phyloP scores from a whole-genome alignment of 2,329 filamentous ascomycete genomes.

The Sordariomycetes sp. region DNA sequence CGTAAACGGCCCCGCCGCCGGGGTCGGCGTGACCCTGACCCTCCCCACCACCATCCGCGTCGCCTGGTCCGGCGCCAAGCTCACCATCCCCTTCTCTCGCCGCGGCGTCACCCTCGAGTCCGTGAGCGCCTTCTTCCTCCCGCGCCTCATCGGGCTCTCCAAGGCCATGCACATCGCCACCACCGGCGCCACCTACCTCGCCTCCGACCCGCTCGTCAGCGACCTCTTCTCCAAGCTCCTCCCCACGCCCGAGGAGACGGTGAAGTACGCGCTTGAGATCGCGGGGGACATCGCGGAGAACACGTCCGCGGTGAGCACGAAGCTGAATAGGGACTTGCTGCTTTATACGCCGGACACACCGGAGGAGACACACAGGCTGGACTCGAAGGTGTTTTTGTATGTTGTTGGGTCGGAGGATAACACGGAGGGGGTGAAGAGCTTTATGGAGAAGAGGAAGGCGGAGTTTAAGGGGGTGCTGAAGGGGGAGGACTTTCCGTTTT shows the following conservation, averaged over 20 bases:
- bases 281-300: slow-evolving; percentile 52
- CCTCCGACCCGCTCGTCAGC: slow-evolving; percentile 5
- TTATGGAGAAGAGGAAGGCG: slow-evolving; percentile 56
- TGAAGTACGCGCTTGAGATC: slow-evolving; percentile 58
- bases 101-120: slow-evolving; percentile 33
- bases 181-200: slow-evolving; percentile 5
- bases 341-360: slow-evolving; percentile 48
- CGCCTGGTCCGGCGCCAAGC: slow-evolving; percentile 43
- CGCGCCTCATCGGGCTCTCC: slow-evolving; percentile 42
- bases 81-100: slow-evolving; percentile 60
- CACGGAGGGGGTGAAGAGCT: slow-evolving; percentile 61
- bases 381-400: slow-evolving; percentile 46
- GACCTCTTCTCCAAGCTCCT: slow-evolving; percentile 6
- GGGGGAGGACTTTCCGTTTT: neutral
- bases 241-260: slow-evolving; percentile 26
- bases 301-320: slow-evolving; percentile 47
- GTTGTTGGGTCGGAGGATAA: slow-evolving; percentile 62
- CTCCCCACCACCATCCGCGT: slow-evolving; percentile 64
- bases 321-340: slow-evolving; percentile 9
- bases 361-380: slow-evolving; percentile 56
- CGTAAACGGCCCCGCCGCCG: slow-evolving; percentile 64
- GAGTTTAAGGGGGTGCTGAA: neutral
- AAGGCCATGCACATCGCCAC: slow-evolving; percentile 17
- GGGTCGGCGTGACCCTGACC: slow-evolving; percentile 68
- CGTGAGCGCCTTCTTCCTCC: slow-evolving; percentile 44